Base-by-base conservation (phyloP, 148 eudicot genomes). In the Rhododendron ferrugineum region DNA sequence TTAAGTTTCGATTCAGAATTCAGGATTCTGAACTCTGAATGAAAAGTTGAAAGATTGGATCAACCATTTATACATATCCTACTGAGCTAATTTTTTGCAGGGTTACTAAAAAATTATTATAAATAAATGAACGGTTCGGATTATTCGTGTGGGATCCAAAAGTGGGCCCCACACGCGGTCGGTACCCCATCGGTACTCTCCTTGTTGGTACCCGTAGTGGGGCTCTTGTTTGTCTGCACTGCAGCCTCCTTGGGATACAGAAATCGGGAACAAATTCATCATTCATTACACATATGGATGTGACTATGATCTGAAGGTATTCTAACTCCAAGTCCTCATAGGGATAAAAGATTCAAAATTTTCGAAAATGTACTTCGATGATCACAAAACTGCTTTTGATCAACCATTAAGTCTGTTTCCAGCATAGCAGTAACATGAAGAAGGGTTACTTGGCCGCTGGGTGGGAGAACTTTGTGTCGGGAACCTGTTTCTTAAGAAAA, bases 231-330 rank as follows among this genome's bases (percentile, higher is more conserved):
- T 36, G 85, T 82, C 56, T 87, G 58, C 85, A 14, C 40, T 82
- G 80, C 94, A 97, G 99, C 99, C 99, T 85, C 99, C 99, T 36
- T 97, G 99, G 99, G 99, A 97, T 89, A 92, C 93, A 34, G 92
- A 91, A 87, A 87, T 93, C 9, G 98, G 96, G 72, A 90, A 89
- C 54, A 89, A 94, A 85, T 97, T 87, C 88, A 95, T 97, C 78
- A 97, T 97, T 54, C 99, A 97, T 87, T 97, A 95, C 89, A 97
- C 99, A 26, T 95, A 97, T 44, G 99, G 99, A 85, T 97, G 99
- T 81, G 99, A 97, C 90, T 97, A 94, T 88, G 96, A 97, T 89
- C 72, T 94, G 93, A 86, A 95, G 99, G 99, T 97, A 92, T 50
- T 68, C 36, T 46, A 79, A 62, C 22, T 20, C 22, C 23, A 18